Evolutionary conservation across 495 filamentous ascomycete genomes (phyloP).

Genomic region (Peziza echinospora): DNA sequence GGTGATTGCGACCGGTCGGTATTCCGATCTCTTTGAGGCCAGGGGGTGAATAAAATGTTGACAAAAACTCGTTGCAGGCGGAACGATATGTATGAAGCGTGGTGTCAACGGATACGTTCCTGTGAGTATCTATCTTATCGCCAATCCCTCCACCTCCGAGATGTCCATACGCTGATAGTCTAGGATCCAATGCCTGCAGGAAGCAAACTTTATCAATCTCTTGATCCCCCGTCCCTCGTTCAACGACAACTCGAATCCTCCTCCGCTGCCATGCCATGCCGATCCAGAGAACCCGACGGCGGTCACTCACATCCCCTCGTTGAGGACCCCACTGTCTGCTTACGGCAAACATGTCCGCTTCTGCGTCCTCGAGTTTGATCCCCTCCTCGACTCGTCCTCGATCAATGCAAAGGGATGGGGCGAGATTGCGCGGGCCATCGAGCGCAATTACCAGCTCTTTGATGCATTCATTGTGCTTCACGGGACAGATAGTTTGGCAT

Average conservation of each 20-base stretch:
- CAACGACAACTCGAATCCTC: constrained; percentile 56
- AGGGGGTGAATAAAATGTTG: background rate
- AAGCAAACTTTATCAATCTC: constrained; percentile 60
- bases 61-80: constrained; percentile 19
- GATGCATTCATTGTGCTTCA: constrained; percentile 94
- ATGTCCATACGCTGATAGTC: no score
- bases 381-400: constrained; percentile 75
- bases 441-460: constrained; percentile 69
- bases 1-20: constrained; percentile 65
- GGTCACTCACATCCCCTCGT: constrained; percentile 11
- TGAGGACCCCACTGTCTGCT: constrained; percentile 47
- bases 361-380: constrained; percentile 64
- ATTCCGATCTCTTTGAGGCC: background rate
- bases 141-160: constrained; percentile 18
- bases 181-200: constrained; percentile 42
- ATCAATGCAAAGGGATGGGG: constrained; percentile 84
- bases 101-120: constrained; percentile 27
- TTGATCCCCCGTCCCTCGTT: constrained; percentile 71
- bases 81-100: constrained; percentile 85
- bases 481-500: constrained; percentile 82
- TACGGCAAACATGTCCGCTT: constrained; percentile 73
- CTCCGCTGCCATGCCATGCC: constrained; percentile 31
- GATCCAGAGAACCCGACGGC: constrained; percentile 20
- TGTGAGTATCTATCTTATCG: constrained; percentile 9
- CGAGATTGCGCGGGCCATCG: constrained; percentile 48